phyloP scores from a whole-genome alignment of 1,284 basidiomycete species.

The Tranzscheliella williamsii region DNA sequence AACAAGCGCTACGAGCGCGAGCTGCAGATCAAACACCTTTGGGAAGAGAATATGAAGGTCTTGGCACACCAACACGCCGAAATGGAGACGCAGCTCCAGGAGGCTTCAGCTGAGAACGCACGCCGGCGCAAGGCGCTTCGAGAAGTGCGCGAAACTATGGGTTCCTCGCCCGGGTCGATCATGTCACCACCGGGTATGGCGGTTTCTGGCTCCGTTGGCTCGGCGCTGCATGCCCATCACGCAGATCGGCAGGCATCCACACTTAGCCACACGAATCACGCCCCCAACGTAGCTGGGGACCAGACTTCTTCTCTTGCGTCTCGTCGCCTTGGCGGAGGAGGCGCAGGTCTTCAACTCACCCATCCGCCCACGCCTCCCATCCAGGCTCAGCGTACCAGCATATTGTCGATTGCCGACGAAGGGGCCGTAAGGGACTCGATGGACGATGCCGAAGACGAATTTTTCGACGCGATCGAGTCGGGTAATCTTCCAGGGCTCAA shows the following conservation, averaged over 20 bases:
- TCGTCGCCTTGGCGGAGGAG: slow-evolving; percentile 29
- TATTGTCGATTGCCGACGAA: slow-evolving; percentile 24
- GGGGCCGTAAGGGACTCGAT: slow-evolving; percentile 21
- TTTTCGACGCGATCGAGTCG: slow-evolving; percentile 93
- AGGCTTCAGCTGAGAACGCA: slow-evolving; percentile 64
- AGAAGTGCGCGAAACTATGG: slow-evolving; percentile 48
- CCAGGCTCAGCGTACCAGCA: slow-evolving; percentile 11
- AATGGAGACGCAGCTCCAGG: slow-evolving; percentile 72
- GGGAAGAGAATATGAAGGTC: slow-evolving; percentile 88
- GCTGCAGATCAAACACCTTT: slow-evolving; percentile 71
- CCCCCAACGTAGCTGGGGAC: neutral
- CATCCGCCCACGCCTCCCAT: slow-evolving; percentile 18
- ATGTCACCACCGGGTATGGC: slow-evolving; percentile 3
- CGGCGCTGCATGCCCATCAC: slow-evolving; percentile 3
- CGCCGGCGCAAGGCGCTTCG: slow-evolving; percentile 62
- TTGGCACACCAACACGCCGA: slow-evolving; percentile 85
- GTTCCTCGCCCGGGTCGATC: slow-evolving; percentile 60
- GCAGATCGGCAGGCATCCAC: slow-evolving; percentile 14
- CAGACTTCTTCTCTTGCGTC: slow-evolving; percentile 15
- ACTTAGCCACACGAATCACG: slow-evolving; percentile 1
- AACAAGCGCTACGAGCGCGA: slow-evolving; percentile 71
- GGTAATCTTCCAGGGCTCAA: slow-evolving; percentile 61
- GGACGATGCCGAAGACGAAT: slow-evolving; percentile 91
- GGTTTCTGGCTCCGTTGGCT: neutral
- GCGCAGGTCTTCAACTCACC: slow-evolving; percentile 21